Evolutionary conservation across 2,329 filamentous ascomycete species (phyloP), one percentile per base, ranked within the genome.

Genomic region (Cryphonectria japonica): DNA sequence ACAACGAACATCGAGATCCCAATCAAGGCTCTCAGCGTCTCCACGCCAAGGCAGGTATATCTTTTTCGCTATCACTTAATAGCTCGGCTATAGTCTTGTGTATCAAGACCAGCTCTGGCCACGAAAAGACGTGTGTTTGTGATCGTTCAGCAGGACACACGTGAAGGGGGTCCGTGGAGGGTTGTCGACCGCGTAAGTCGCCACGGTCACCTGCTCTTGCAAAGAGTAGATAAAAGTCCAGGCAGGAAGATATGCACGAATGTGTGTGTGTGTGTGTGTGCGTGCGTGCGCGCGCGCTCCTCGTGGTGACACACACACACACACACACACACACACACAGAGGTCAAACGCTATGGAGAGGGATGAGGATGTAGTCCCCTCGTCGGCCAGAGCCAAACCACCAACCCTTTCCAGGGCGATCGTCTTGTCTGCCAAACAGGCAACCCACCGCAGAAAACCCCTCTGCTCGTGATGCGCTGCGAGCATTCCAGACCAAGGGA

Each of bases 401-500:
- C 52, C 52, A 59, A 29, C 54, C 54, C 26, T 6, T 26, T 54
- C n/a, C 50, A 11, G 22, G 50, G 50, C n/a, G 43, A 16, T 22
- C 3, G 43, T 50, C 46, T n/a, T 50, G 46, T n/a, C 26, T 59
- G 54, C 29, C 26, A 14, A 7, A 14, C 11, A 32, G 29, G 29
- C 4, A 11, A 11, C 11, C 37, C 37, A 9, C 52, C 3, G n/a
- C n/a, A 54, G 22, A 22, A 50, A 46, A 3, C 16, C 50, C 11
- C 14, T 29, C 50, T 26, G 3, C 6, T 34, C n/a, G 57, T 29
- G 32, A 8, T 37, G 59, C 34, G 26, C 11, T 39, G 32, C 59
- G 59, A 39, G 34, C 59, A 39, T n/a, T 61, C 59, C 34, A 61
- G 34, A n/a, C 59, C 59, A 34, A 34, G n/a, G 39, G 29, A 61